Percentiles rank a stretch among this genome's conserved stretches.
Evolutionary conservation across 1,284 basidiomycete species (phyloP).

Genomic region (Cryptococcus wingfieldii): DNA sequence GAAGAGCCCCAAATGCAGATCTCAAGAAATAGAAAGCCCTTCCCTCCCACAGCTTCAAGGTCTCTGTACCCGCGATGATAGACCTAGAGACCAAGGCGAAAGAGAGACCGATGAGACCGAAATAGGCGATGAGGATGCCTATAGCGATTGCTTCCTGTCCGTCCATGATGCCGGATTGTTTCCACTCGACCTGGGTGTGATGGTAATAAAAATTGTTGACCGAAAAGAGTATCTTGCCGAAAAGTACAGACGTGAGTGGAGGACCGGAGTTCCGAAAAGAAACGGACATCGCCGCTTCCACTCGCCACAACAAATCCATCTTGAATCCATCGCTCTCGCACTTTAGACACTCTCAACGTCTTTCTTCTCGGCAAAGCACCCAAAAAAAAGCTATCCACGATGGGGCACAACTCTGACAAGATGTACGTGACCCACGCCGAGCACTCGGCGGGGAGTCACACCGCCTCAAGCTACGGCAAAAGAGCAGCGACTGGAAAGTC

Average conservation of each 20-base stretch:
- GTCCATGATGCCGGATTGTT: constrained; percentile 2
- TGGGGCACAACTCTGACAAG: constrained; percentile 49
- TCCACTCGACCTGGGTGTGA: neutral
- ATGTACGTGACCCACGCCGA: constrained; percentile 49
- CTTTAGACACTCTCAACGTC: neutral
- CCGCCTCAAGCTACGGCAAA: constrained; percentile 45
- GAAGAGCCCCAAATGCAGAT: constrained; percentile 30
- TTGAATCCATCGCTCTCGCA: neutral
- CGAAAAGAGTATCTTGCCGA: neutral
- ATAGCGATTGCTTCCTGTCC: constrained; percentile 40
- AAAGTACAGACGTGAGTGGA: neutral
- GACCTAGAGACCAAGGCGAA: constrained; percentile 49
- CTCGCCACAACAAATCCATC: neutral
- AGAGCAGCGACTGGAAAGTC: constrained; percentile 33
- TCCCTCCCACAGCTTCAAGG: constrained; percentile 20
- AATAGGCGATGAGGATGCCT: constrained; percentile 55
- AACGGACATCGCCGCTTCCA: neutral
- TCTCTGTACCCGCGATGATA: constrained; percentile 23
- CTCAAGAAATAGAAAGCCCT: constrained; percentile 41
- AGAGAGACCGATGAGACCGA: constrained; percentile 51
- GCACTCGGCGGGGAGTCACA: constrained; percentile 45
- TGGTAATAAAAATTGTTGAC: neutral
- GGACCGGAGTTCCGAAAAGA: neutral
- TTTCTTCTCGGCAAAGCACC: neutral
- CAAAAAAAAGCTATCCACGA: constrained; percentile 17